phyloP scores from a whole-genome alignment of 345 rosid species.

The Rhizophora mangle region DNA sequence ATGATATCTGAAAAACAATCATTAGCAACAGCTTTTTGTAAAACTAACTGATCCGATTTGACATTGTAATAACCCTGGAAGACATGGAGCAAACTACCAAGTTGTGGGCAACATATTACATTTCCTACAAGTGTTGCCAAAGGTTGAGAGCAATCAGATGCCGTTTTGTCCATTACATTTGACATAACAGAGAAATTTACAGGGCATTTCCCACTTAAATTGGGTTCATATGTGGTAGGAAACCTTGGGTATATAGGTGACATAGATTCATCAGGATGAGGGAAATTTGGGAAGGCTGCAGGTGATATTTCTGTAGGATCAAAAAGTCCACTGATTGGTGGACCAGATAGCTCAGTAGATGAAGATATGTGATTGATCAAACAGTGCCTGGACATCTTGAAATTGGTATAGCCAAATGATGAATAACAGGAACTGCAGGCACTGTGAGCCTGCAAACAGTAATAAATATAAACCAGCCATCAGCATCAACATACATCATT shows the following conservation, averaged over 20 bases:
- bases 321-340: conserved; percentile 64
- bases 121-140: conserved; percentile 85
- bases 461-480: conserved; percentile 28
- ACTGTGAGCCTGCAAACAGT: conserved; percentile 53
- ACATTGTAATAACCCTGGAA: conserved; percentile 62
- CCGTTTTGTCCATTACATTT: conserved; percentile 58
- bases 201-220: conserved; percentile 85
- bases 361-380: conserved; percentile 49
- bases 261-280: conserved; percentile 51
- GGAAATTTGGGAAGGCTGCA: conserved; percentile 62
- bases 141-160: conserved; percentile 76
- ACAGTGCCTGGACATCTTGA: conserved; percentile 53
- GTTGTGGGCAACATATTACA: conserved; percentile 94
- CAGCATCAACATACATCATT: conserved; percentile 15
- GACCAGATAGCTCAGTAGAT: conserved; percentile 54
- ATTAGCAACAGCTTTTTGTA: conserved; percentile 59
- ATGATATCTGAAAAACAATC: conserved; percentile 98
- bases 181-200: conserved; percentile 73
- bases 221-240: conserved; percentile 72
- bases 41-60: conserved; percentile 68
- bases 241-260: conserved; percentile 88
- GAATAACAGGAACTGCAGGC: conserved; percentile 52
- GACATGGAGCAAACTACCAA: conserved; percentile 73
- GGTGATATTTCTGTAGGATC: conserved; percentile 95
- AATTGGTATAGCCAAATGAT: conserved; percentile 62